phyloP scores from a whole-genome alignment of 257 asterid species.

The Hygrophila difformis region DNA sequence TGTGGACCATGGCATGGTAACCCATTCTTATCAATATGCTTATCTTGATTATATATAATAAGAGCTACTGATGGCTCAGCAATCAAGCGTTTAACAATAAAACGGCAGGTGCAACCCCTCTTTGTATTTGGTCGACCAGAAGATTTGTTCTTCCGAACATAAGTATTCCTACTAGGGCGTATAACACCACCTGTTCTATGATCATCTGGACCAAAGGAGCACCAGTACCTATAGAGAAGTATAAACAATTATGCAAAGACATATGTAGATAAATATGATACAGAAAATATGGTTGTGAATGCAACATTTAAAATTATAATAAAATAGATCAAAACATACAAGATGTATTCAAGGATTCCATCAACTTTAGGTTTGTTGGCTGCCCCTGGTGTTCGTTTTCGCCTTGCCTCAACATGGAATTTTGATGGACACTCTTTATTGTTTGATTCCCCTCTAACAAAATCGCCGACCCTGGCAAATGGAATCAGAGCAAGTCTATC shows the following conservation, averaged over 20 bases:
- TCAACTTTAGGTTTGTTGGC: constrained; percentile 86
- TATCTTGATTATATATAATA: constrained; percentile 71
- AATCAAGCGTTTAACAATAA: constrained; percentile 78
- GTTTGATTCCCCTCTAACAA: constrained; percentile 85
- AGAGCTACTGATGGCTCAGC: constrained; percentile 95
- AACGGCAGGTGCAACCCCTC: constrained; percentile 95
- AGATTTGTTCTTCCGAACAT: constrained; percentile 64
- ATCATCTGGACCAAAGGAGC: constrained; percentile 98
- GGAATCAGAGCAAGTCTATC: constrained; percentile 84
- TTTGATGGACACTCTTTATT: constrained; percentile 83
- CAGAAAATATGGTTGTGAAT: background rate
- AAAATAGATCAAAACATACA: constrained; percentile 36
- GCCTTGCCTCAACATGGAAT: constrained; percentile 91
- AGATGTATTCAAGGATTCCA: constrained; percentile 84
- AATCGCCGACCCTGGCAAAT: constrained; percentile 80
- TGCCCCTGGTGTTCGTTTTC: constrained; percentile 45
- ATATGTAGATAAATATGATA: background rate
- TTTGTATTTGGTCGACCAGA: constrained; percentile 95
- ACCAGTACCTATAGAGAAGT: constrained; percentile 72
- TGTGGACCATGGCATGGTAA: constrained; percentile 93
- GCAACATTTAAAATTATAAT: background rate
- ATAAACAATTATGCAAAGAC: background rate
- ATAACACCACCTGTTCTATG: constrained; percentile 82
- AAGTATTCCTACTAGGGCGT: constrained; percentile 83
- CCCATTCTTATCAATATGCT: constrained; percentile 82